These are phyloP conservation scores for Tuber umbilicatum DNA, from an alignment of 495 filamentous ascomycete genomes.

Conservation along the genomic window DNA sequence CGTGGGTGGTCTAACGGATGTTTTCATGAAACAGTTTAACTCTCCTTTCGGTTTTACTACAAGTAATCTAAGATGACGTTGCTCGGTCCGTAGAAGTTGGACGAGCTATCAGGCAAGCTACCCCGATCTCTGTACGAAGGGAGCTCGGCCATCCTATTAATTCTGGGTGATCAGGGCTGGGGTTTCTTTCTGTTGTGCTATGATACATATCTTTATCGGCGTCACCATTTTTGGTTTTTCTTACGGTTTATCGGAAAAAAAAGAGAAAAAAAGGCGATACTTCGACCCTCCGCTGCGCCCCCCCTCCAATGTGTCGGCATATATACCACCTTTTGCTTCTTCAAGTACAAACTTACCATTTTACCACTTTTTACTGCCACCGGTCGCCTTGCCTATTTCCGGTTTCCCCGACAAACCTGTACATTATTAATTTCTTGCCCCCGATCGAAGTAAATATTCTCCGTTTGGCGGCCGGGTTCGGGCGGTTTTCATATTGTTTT, in stretches of 20 bases:
- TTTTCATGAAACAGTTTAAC: constrained; percentile 41
- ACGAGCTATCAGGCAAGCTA: constrained; percentile 28
- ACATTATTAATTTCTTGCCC: constrained; percentile 27
- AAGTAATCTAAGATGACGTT: constrained; percentile 26
- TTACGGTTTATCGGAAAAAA: constrained; percentile 15
- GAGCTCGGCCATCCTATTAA: constrained; percentile 21
- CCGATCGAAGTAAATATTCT: constrained; percentile 17
- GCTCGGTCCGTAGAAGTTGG: constrained; percentile 16
- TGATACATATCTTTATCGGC: constrained; percentile 20
- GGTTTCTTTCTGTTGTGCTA: constrained; percentile 25
- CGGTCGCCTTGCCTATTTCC: constrained; percentile 26
- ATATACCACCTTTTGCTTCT: constrained; percentile 29
- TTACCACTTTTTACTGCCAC: constrained; percentile 29
- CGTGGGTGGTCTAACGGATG: constrained; percentile 37
- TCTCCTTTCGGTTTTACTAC: constrained; percentile 36
- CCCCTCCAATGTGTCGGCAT: neutral
- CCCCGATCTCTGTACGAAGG: constrained; percentile 5
- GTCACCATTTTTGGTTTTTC: constrained; percentile 29
- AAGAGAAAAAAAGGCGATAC: constrained; percentile 18
- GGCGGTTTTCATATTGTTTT: constrained; percentile 24
- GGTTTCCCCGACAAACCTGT: constrained; percentile 30
- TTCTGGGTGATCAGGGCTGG: constrained; percentile 19
- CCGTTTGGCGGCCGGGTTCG: neutral
- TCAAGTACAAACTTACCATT: constrained; percentile 35
- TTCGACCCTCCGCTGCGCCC: constrained; percentile 14